Evolutionary conservation across 2,329 filamentous ascomycete genomes (phyloP).

Genomic region (Ophiocordyceps robertsii): DNA sequence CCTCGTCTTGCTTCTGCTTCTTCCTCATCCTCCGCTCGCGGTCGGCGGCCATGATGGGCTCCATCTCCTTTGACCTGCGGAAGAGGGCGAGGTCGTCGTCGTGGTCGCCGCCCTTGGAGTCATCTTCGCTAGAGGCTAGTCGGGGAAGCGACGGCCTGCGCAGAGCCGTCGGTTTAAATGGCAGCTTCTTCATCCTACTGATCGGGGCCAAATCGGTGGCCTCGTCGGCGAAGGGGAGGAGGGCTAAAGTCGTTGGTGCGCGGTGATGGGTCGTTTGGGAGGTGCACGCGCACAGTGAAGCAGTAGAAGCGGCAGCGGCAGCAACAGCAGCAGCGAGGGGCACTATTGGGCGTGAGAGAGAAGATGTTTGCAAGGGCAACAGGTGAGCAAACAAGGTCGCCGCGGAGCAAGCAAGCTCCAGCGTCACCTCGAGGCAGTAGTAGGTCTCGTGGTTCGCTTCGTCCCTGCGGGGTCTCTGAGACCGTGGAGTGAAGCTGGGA

Average conservation of each 20-base stretch:
- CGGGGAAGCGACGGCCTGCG: slow-evolving; percentile 17
- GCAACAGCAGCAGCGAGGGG: no score
- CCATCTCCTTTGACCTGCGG: slow-evolving; percentile 35
- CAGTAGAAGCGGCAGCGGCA: not conserved
- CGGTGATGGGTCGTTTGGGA: not conserved
- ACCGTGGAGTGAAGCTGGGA: no score
- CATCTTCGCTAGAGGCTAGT: slow-evolving; percentile 5
- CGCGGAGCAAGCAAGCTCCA: no score
- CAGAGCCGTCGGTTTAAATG: slow-evolving; percentile 35
- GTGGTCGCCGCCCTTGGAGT: slow-evolving; percentile 8
- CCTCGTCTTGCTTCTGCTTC: slow-evolving; percentile 11
- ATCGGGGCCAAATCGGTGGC: slow-evolving; percentile 7
- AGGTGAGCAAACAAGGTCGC: no score
- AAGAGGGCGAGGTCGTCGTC: slow-evolving; percentile 33
- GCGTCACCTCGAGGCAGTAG: no score
- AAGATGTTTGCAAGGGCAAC: no score
- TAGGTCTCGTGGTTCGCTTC: no score
- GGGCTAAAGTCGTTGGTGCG: no score
- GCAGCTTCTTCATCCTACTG: slow-evolving; percentile 26
- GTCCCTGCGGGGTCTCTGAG: no score
- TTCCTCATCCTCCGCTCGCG: slow-evolving; percentile 17
- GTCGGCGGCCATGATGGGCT: slow-evolving; percentile 28
- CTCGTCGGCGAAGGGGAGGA: slow-evolving; percentile 15
- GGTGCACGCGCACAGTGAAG: not conserved
- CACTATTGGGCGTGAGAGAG: no score